Percentiles rank a stretch among this genome's conserved stretches.
These are phyloP conservation scores for Trichophyton verrucosum DNA, from an alignment of 2,329 filamentous ascomycete species.

Conservation along the genomic window DNA sequence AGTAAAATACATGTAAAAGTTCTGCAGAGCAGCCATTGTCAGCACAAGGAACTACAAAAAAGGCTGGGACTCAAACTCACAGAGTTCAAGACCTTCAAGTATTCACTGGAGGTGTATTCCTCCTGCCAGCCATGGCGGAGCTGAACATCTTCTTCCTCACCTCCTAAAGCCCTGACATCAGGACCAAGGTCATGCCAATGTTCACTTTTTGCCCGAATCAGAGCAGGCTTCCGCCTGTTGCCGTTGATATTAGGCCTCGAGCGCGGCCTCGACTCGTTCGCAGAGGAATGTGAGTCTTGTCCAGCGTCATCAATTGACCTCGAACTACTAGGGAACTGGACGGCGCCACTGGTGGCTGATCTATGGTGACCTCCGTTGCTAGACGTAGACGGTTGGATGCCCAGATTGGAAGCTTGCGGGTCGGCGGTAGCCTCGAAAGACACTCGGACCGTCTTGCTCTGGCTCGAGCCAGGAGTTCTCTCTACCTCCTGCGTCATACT, in stretches of 20 bases:
- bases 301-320: not conserved
- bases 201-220: conserved; percentile 43
- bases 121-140: conserved; percentile 84
- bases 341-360: not conserved
- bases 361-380: conserved; percentile 4
- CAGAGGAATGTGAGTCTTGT: conserved; percentile 1
- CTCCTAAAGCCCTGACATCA: conserved; percentile 23
- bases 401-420: not conserved
- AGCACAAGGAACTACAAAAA: conserved; percentile 5
- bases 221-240: conserved; percentile 24
- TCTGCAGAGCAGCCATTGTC: conserved; percentile 39
- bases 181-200: conserved; percentile 34
- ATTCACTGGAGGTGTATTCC: conserved; percentile 81
- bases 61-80: conserved; percentile 39
- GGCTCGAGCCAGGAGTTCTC: conserved; percentile 1
- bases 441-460: conserved; percentile 7
- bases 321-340: not conserved
- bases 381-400: not conserved
- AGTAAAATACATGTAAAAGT: conserved; percentile 99
- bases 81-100: conserved; percentile 70
- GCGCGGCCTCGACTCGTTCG: conserved; percentile 1
- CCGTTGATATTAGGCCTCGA: conserved; percentile 11
- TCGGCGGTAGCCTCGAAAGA: conserved; percentile 7
- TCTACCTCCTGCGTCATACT: conserved; percentile 7
- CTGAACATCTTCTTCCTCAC: conserved; percentile 41